These are phyloP conservation scores for Eucalyptus curtisii DNA, from an alignment of 345 rosid species.

Conservation along the genomic window DNA sequence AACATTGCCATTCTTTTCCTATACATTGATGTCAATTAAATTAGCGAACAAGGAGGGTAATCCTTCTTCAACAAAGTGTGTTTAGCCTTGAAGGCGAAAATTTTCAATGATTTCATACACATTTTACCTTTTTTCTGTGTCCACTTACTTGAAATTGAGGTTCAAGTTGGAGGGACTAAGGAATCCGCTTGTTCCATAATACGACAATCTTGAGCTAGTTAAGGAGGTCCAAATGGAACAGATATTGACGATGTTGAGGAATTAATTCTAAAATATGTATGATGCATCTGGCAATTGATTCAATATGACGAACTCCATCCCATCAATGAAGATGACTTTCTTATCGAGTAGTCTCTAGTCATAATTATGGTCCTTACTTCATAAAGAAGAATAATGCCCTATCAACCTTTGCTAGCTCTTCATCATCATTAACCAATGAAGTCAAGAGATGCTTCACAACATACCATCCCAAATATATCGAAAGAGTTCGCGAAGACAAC, in stretches of 20 bases:
- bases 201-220: not conserved
- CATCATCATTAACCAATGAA: not conserved
- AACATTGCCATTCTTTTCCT: not conserved
- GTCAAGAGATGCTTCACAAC: not conserved
- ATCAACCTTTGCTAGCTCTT: not conserved
- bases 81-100: not conserved
- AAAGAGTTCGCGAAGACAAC: not conserved
- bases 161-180: not conserved
- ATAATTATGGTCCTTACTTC: not conserved
- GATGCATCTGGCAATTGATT: not conserved
- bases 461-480: not conserved
- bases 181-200: not conserved
- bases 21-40: not conserved
- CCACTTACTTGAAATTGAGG: not conserved
- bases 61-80: not conserved
- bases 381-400: not conserved
- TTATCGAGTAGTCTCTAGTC: not conserved
- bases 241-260: not conserved
- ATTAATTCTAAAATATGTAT: not conserved
- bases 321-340: not conserved
- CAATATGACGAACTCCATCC: not conserved
- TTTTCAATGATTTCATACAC: not conserved
- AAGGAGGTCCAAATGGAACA: not conserved
- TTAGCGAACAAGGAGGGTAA: not conserved
- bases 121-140: not conserved